Evolutionary conservation across 495 filamentous ascomycete genomes (phyloP).

Genomic region (Xylona heveae): DNA sequence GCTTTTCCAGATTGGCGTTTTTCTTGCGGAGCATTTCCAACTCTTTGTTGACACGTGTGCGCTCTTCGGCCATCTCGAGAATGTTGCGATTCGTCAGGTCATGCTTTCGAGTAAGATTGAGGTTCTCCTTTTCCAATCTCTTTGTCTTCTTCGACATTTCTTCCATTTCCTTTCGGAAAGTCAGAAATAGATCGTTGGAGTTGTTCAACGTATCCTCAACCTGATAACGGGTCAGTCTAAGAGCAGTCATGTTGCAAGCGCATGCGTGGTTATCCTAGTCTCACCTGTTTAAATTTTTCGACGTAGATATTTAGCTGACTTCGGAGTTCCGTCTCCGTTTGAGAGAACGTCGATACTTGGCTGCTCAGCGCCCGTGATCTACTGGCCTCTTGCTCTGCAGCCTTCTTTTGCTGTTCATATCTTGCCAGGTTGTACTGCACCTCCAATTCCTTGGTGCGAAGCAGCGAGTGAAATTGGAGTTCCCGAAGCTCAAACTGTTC

Average conservation of each 20-base stretch:
- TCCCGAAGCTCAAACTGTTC: slow-evolving; percentile 94
- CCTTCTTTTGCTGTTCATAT: slow-evolving; percentile 73
- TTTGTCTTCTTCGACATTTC: slow-evolving; percentile 99
- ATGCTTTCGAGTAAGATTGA: slow-evolving; percentile 75
- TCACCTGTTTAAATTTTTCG: slow-evolving; percentile 98
- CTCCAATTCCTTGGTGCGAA: slow-evolving; percentile 91
- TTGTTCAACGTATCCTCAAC: slow-evolving; percentile 98
- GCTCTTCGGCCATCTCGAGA: slow-evolving; percentile 93
- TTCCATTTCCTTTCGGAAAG: slow-evolving; percentile 98
- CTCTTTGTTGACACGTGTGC: slow-evolving; percentile 60
- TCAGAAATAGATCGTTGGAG: slow-evolving; percentile 93
- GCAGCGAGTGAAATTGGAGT: slow-evolving; percentile 67
- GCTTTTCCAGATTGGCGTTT: slow-evolving; percentile 76
- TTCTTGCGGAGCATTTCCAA: slow-evolving; percentile 67
- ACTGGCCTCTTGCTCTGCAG: slow-evolving; percentile 55
- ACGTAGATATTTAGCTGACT: slow-evolving; percentile 97
- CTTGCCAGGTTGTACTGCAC: slow-evolving; percentile 74
- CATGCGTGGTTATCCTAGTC: slow-evolving; percentile 9
- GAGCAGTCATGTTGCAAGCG: not conserved
- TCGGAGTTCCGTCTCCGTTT: slow-evolving; percentile 82
- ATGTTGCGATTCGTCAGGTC: slow-evolving; percentile 89
- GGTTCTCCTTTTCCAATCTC: slow-evolving; percentile 89
- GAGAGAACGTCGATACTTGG: slow-evolving; percentile 88
- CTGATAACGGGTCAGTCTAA: slow-evolving; percentile 20
- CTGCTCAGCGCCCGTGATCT: slow-evolving; percentile 66